Conservation (phyloP, 371 early-diverging fungal species). For the Synchytrium microbalum region DNA sequence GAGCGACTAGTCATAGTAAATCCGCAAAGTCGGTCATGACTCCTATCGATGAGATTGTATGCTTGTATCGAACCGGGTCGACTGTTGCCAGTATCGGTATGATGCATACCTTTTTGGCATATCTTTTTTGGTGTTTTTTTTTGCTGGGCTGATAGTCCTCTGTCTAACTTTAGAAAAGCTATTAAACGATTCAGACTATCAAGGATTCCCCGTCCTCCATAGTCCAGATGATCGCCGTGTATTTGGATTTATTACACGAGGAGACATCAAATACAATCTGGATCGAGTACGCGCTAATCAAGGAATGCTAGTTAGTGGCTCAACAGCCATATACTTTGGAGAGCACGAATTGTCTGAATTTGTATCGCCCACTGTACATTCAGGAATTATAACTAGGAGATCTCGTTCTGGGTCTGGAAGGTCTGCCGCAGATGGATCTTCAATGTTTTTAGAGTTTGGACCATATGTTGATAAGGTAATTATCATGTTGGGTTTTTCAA, state of each 20-base stretch:
- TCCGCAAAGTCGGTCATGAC: constrained; percentile 11
- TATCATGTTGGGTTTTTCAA: background rate
- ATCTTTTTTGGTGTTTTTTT: constrained; percentile 5
- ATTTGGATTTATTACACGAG: constrained; percentile 11
- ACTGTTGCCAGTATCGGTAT: constrained; percentile 10
- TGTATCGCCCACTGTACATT: background rate
- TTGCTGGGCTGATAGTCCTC: no score
- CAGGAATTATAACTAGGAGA: background rate
- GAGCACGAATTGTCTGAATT: constrained; percentile 5
- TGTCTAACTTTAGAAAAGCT: constrained; percentile 3
- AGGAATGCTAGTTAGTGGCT: constrained; percentile 2
- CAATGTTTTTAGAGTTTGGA: background rate
- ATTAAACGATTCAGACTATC: constrained; percentile 7
- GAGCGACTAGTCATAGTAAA: background rate
- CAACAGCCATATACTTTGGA: constrained; percentile 19
- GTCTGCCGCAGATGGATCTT: background rate
- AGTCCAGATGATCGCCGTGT: background rate
- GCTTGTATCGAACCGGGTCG: constrained; percentile 3
- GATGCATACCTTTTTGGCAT: constrained; percentile 7
- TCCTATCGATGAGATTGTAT: constrained; percentile 8
- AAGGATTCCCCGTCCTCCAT: constrained; percentile 12
- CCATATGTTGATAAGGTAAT: background rate
- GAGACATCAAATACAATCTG: constrained; percentile 2
- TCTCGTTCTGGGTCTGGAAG: background rate
- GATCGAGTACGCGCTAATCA: constrained; percentile 3